Base-by-base conservation (phyloP, 2,329 filamentous ascomycete species). In the Arachnomyces sp. region DNA sequence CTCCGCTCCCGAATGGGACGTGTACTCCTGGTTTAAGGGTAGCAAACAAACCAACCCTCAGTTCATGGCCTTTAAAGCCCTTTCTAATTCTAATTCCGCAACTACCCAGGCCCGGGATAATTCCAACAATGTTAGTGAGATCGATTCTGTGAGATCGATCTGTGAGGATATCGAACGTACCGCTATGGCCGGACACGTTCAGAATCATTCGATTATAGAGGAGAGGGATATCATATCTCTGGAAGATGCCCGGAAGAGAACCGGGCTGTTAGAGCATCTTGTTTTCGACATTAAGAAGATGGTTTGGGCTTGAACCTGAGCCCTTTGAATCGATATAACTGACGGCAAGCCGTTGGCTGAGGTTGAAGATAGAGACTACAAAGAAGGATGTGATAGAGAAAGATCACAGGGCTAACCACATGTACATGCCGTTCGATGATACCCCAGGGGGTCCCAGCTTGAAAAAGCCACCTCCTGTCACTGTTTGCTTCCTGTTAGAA, bases 241-340 rank as follows among this genome's bases (percentile, higher is more conserved):
- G 39, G 79, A 78, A 2, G 88, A 95, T 56, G 92, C 92, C 42
- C 90, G 78, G 73, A 84, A 77, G 68, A 88, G 82, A 45, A 95
- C 90, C 0, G 86, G 88, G 0, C 72, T 93, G 52, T 61, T 96
- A 38, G 90, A 95, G 63, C 82, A 90, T 59, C 65, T 93, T 55
- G 86, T 88, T 2, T 88, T 96, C 68, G 84, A 83, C 44, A 73
- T 96, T 53, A 95, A 95, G 76, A 94, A 86, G 70, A 66, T 96
- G 59, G 88, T 98, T 9, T 96, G 92, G 92, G 72, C 74, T 3
- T 78, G 53, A 62, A 5, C 21, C 21, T 9, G n/a, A 25, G 21
- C 21, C 21, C 9, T 25, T 28, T 7, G 28, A 13, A 13, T n/a
- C 14, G 16, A 18, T 5, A 28, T 12, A n/a, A 12, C 3, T 17